phyloP scores from a whole-genome alignment of 1,284 basidiomycete genomes.

The Sporisorium graminicola region DNA sequence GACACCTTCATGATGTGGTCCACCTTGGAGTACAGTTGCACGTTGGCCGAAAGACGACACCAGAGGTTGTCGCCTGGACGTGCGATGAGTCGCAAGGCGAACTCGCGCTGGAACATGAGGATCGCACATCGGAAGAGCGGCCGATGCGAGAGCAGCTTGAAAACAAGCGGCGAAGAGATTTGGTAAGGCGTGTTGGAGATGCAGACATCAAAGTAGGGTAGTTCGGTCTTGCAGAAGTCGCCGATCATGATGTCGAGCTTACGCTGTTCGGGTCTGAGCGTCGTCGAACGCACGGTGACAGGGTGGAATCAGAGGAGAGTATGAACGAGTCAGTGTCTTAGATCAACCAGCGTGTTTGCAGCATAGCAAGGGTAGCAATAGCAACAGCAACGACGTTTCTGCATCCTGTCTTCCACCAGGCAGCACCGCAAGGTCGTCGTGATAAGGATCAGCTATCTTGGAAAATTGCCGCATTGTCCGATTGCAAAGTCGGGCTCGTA shows the following conservation, averaged over 20 bases:
- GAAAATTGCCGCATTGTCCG: constrained; percentile 58
- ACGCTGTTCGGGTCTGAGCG: constrained; percentile 85
- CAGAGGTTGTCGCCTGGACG: constrained; percentile 86
- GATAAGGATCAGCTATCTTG: constrained; percentile 38
- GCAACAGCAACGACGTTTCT: constrained; percentile 9
- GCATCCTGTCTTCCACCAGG: not conserved
- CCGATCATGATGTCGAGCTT: constrained; percentile 95
- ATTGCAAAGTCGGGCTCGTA: constrained; percentile 58
- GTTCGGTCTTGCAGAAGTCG: constrained; percentile 95
- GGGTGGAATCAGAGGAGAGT: not conserved
- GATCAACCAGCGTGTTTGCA: not conserved
- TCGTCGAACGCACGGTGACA: not conserved
- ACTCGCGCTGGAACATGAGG: constrained; percentile 99
- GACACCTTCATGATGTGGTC: constrained; percentile 97
- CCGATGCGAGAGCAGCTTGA: constrained; percentile 94
- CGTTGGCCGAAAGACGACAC: constrained; percentile 94
- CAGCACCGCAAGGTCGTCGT: not conserved
- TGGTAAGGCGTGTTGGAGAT: constrained; percentile 99
- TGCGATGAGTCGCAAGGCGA: constrained; percentile 91
- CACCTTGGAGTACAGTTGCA: constrained; percentile 94
- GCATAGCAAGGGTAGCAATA: constrained; percentile 11
- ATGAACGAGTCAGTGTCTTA: constrained; percentile 15
- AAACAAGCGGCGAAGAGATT: constrained; percentile 97
- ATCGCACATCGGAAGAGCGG: constrained; percentile 93
- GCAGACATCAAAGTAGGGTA: constrained; percentile 98